Percentiles rank a stretch among this genome's conserved stretches.
phyloP scores from a whole-genome alignment of 495 filamentous ascomycete species.

The Penicillium maclennaniae region DNA sequence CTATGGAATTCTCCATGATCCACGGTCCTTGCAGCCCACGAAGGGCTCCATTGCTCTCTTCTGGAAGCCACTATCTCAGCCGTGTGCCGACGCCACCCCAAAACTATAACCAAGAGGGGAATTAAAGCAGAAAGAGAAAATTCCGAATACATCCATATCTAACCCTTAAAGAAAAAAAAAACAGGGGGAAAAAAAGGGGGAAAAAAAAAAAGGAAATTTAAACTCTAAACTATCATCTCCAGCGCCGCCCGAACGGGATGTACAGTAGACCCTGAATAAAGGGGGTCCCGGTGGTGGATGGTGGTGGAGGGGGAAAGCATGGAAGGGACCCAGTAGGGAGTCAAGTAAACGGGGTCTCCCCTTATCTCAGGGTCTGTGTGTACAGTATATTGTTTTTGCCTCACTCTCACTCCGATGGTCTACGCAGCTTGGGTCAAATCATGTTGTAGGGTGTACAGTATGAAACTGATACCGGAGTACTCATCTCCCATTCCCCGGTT shows the following conservation, averaged over 20 bases:
- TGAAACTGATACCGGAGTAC: constrained; percentile 4
- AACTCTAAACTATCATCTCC: constrained; percentile 9
- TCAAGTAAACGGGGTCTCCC: background rate
- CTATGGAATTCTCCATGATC: constrained; percentile 5
- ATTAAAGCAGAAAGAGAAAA: constrained; percentile 1
- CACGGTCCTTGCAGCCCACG: constrained; percentile 12
- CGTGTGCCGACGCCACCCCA: constrained; percentile 11
- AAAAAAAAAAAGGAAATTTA: too few species aligned
- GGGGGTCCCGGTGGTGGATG: background rate
- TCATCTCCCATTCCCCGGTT: constrained; percentile 18
- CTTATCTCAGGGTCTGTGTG: constrained; percentile 21
- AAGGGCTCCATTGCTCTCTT: background rate
- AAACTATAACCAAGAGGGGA: constrained; percentile 1
- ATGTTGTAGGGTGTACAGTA: background rate
- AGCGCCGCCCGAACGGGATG: constrained; percentile 6
- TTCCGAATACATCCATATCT: too few species aligned
- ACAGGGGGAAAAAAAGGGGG: background rate
- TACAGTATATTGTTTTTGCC: background rate
- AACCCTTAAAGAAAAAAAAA: too few species aligned
- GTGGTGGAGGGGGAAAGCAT: background rate
- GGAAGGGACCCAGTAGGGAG: background rate
- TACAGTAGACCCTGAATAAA: constrained; percentile 22
- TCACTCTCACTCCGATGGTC: background rate
- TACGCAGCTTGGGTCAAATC: background rate
- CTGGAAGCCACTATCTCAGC: constrained; percentile 3